Base-by-base conservation (phyloP, 208 protist species). In the Tritrichomonas musculus region DNA sequence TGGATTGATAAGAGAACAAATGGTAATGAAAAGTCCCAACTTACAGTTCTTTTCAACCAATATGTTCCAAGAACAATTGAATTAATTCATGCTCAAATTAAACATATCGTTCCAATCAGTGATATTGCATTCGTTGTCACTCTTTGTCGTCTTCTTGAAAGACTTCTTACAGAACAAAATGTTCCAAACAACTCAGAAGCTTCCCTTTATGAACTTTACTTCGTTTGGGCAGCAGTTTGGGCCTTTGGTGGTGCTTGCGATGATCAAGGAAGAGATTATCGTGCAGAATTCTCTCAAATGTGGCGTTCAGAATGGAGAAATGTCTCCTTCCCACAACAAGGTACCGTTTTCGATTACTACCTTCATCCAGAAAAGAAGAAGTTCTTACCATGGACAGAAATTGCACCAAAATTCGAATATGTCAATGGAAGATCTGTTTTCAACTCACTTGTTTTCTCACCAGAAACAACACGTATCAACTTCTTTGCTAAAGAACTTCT, bases 181-280 rank as follows among this genome's bases (percentile, higher is more conserved):
- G 33, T 55, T 57, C 77, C 93, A 80, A 30, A 77, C 1, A 92
- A 65, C 30, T 77, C 92, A 22, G 94, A 95, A 50, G 97, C 97
- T 95, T 97, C 98, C 49, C 95, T 98, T 36, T 98, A 98, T 95
- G 98, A 99, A 95, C 97, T 97, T 92, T 98, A 98, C 95, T 99
- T 99, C 96, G 97, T 98, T 30, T 99, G 98, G 95, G 97, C 98
- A 55, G 96, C 97, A 60, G 96, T 99, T 94, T 99, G 98, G 98
- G 97, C 97, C 25, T 98, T 98, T 95, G 98, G 98, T 93, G 98
- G 98, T 49, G 97, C 97, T 77, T 96, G 98, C 44, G 96, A 96
- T 73, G 98, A 98, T n/a, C 97, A 99, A 75, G 47, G 95, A 44
- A 5, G 53, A 22, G 96, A 97, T 92, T 95, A 95, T 94, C 97